Evolutionary conservation across 139 green algal species (phyloP).

Genomic region (Protoeuglena noctilucae): DNA sequence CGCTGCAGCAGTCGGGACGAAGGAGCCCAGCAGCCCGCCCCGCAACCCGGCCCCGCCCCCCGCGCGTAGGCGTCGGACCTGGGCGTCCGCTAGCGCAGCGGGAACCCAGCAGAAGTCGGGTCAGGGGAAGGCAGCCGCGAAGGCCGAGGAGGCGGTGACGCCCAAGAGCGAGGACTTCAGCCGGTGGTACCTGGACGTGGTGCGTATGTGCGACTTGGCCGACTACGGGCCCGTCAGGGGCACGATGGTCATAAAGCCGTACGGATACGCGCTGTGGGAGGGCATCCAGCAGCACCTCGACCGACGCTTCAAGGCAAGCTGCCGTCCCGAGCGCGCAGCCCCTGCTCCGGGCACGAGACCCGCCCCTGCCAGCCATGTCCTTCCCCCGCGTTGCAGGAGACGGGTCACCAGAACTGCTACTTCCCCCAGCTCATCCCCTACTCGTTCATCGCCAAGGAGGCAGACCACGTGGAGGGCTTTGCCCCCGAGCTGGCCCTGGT

Average conservation of each 20-base stretch:
- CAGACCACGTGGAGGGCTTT: conserved; percentile 98
- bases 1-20: too few relatives aligned
- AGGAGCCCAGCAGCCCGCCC: too few relatives aligned
- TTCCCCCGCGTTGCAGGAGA: conserved; percentile 59
- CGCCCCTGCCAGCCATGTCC: conserved; percentile 22
- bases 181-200: conserved; percentile 88
- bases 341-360: conserved; percentile 13
- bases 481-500: conserved; percentile 93
- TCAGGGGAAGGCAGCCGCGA: too few relatives aligned
- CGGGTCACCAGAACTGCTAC: conserved; percentile 81
- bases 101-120: too few relatives aligned
- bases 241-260: conserved; percentile 98
- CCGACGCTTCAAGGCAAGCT: conserved; percentile 28
- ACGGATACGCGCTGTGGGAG: conserved; percentile 75
- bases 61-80: too few relatives aligned
- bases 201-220: conserved; percentile 80
- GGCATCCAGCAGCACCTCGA: conserved; percentile 58
- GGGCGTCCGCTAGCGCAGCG: too few relatives aligned
- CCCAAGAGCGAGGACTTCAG: not conserved
- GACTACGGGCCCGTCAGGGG: conserved; percentile 95
- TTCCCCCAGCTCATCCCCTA: conserved; percentile 96
- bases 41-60: too few relatives aligned
- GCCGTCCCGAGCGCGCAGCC: too few relatives aligned
- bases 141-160: not conserved
- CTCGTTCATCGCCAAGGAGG: conserved; percentile 95